A percentile compares a stretch with the other conserved stretches of the same genome.
These are phyloP conservation scores for Cladosporium sp. DNA, from an alignment of 2,329 filamentous ascomycete species.

Conservation along the genomic window DNA sequence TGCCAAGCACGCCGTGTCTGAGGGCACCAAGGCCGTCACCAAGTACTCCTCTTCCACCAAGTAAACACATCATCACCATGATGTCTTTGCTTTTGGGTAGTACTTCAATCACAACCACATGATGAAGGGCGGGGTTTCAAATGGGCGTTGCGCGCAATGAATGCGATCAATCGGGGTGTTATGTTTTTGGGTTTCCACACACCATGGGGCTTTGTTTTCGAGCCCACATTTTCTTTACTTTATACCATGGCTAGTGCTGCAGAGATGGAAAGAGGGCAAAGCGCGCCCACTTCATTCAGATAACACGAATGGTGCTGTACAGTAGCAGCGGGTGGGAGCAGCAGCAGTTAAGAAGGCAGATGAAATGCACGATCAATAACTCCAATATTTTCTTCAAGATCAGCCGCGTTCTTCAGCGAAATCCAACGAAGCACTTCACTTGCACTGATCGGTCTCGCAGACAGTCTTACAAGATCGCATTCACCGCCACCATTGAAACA, in stretches of 20 bases:
- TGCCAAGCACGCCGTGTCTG: slow-evolving; percentile 98
- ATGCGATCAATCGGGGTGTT: slow-evolving; percentile 54
- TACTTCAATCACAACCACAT: slow-evolving; percentile 22
- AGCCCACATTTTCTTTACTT: slow-evolving; percentile 23
- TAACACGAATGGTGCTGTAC: slow-evolving; percentile 31
- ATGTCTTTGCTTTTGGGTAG: slow-evolving; percentile 44
- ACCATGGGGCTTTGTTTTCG: slow-evolving; percentile 29
- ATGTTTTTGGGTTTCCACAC: slow-evolving; percentile 21
- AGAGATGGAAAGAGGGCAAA: slow-evolving; percentile 15
- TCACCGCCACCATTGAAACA: not conserved
- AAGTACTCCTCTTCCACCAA: slow-evolving; percentile 99
- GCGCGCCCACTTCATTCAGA: slow-evolving; percentile 11
- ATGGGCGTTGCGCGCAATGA: slow-evolving; percentile 47
- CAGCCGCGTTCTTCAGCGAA: not conserved
- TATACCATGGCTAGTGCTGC: slow-evolving; percentile 21
- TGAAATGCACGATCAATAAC: slow-evolving; percentile 37
- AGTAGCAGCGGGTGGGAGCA: slow-evolving; percentile 35
- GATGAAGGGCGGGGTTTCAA: slow-evolving; percentile 51
- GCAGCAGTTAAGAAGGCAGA: slow-evolving; percentile 29
- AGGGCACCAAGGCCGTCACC: slow-evolving; percentile 99
- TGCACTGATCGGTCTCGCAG: not conserved
- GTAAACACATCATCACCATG: slow-evolving; percentile 56
- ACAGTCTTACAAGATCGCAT: not conserved
- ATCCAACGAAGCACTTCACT: not conserved
- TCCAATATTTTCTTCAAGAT: not conserved